phyloP scores from a whole-genome alignment of 2,329 filamentous ascomycete genomes.

The Xylariales sp. region DNA sequence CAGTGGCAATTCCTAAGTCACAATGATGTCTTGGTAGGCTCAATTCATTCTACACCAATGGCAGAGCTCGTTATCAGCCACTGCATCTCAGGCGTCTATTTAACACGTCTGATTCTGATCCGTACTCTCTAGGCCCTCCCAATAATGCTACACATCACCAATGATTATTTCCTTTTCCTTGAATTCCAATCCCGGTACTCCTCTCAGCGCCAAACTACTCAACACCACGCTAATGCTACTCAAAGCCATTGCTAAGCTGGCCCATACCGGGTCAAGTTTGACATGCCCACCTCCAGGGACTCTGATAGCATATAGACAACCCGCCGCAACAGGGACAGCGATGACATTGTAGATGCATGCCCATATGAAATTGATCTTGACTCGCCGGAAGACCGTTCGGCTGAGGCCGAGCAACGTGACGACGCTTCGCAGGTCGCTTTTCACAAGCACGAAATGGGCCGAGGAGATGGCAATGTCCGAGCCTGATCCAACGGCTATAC shows the following conservation, averaged over 20 bases:
- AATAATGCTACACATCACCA: slow-evolving; percentile 2
- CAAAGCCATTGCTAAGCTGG: slow-evolving; percentile 84
- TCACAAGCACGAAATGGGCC: slow-evolving; percentile 77
- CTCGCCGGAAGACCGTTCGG: slow-evolving; percentile 66
- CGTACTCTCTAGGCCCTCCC: too few relatives aligned
- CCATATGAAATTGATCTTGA: slow-evolving; percentile 84
- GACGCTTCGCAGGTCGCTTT: slow-evolving; percentile 64
- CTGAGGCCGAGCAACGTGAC: slow-evolving; percentile 71
- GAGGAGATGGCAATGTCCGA: slow-evolving; percentile 79
- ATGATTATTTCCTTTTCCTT: slow-evolving; percentile 14
- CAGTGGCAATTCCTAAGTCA: too few relatives aligned
- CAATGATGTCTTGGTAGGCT: too few relatives aligned
- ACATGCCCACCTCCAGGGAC: too few relatives aligned
- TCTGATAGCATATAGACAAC: slow-evolving; percentile 65
- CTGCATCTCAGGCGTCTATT: too few relatives aligned
- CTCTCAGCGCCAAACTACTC: slow-evolving; percentile 71
- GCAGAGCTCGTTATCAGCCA: too few relatives aligned
- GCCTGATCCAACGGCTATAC: slow-evolving; percentile 78
- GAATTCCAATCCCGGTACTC: slow-evolving; percentile 32
- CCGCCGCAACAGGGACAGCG: slow-evolving; percentile 76
- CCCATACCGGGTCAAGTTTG: slow-evolving; percentile 75
- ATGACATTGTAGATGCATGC: slow-evolving; percentile 76
- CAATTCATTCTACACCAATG: too few relatives aligned
- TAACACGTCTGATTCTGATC: too few relatives aligned
- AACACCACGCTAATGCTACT: slow-evolving; percentile 85